These are phyloP conservation scores for Phytophthora macrochlamydospora DNA, from an alignment of 352 stramenopile genomes.

Conservation along the genomic window DNA sequence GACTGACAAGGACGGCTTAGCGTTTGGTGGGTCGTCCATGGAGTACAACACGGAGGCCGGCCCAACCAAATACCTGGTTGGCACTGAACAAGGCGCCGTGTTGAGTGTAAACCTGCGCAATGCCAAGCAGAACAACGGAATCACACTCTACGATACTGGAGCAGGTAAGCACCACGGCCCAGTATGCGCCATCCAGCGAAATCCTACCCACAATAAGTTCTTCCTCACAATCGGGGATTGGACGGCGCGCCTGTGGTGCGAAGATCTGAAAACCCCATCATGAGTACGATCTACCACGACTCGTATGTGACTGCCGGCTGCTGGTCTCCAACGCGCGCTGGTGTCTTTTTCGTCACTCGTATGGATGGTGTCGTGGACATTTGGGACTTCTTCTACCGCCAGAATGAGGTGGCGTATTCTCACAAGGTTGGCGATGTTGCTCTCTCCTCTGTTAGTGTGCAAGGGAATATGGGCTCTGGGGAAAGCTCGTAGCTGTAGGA, in stretches of 20 bases:
- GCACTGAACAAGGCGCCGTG: slow-evolving; percentile 97
- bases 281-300: slow-evolving; percentile 97
- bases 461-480: slow-evolving; percentile 90
- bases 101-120: slow-evolving; percentile 96
- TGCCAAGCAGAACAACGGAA: slow-evolving; percentile 97
- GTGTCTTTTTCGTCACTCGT: slow-evolving; percentile 97
- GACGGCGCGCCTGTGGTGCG: slow-evolving; percentile 96
- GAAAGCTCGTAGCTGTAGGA: slow-evolving; percentile 94
- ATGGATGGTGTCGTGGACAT: slow-evolving; percentile 98
- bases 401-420: slow-evolving; percentile 97
- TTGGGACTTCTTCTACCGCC: slow-evolving; percentile 98
- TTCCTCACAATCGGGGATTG: slow-evolving; percentile 98
- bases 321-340: slow-evolving; percentile 95
- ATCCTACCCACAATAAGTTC: slow-evolving; percentile 98
- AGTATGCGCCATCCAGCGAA: slow-evolving; percentile 96
- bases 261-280: slow-evolving; percentile 97
- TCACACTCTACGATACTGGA: slow-evolving; percentile 95
- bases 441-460: slow-evolving; percentile 93
- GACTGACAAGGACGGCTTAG: slow-evolving; percentile 77
- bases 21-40: slow-evolving; percentile 94
- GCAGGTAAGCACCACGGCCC: slow-evolving; percentile 95
- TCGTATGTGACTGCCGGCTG: slow-evolving; percentile 97
- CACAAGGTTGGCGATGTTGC: slow-evolving; percentile 95
- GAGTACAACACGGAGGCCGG: slow-evolving; percentile 97
- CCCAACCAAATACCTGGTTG: slow-evolving; percentile 97